These are phyloP conservation scores for Cercospora zeae-maydis DNA, from an alignment of 2,329 filamentous ascomycete genomes.

Conservation along the genomic window DNA sequence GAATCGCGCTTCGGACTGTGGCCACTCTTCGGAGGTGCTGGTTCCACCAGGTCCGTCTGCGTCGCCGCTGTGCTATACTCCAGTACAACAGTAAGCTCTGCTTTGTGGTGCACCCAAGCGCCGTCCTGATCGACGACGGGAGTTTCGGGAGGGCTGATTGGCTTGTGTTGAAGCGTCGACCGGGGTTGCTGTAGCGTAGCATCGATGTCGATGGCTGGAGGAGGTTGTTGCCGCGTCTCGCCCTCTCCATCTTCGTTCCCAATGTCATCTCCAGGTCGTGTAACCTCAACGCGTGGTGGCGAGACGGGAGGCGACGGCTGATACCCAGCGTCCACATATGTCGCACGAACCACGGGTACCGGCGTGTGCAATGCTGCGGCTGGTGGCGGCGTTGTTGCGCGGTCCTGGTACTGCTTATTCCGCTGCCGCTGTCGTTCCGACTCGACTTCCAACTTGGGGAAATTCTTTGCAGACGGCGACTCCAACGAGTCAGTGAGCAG, in stretches of 20 bases:
- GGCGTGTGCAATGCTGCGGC: slow-evolving; percentile 9
- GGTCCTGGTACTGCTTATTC: slow-evolving; percentile 21
- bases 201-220: slow-evolving; percentile 11
- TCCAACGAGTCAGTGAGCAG: slow-evolving; percentile 27
- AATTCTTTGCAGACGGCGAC: slow-evolving; percentile 14
- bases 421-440: slow-evolving; percentile 13
- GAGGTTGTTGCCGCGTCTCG: slow-evolving; percentile 11
- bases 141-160: slow-evolving; percentile 63
- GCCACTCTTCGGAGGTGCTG: slow-evolving; percentile 30
- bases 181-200: slow-evolving; percentile 15
- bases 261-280: slow-evolving; percentile 14
- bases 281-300: slow-evolving; percentile 47
- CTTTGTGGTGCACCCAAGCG: slow-evolving; percentile 26
- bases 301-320: slow-evolving; percentile 83
- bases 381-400: slow-evolving; percentile 23
- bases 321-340: slow-evolving; percentile 71
- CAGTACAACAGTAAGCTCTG: slow-evolving; percentile 19
- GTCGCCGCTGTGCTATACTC: slow-evolving; percentile 33
- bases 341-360: slow-evolving; percentile 30
- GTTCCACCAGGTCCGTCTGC: slow-evolving; percentile 33
- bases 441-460: slow-evolving; percentile 13
- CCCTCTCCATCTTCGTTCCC: slow-evolving; percentile 14
- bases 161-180: slow-evolving; percentile 29
- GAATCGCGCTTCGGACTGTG: slow-evolving; percentile 30
- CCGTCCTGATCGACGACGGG: slow-evolving; percentile 48